These are phyloP conservation scores for Eucalyptus microcorys DNA, from an alignment of 345 rosid genomes.

Conservation along the genomic window DNA sequence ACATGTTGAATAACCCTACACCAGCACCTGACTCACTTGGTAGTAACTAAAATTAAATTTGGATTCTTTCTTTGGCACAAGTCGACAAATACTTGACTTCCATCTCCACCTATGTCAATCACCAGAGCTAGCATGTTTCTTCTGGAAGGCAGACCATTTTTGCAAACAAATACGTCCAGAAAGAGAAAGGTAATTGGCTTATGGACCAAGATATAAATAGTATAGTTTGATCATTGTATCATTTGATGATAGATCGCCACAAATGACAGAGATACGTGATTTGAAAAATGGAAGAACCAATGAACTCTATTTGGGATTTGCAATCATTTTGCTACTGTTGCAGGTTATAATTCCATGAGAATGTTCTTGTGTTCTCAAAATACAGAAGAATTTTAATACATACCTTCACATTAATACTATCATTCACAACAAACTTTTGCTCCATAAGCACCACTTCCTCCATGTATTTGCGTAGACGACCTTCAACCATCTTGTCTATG, in stretches of 20 bases:
- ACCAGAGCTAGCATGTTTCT: not conserved
- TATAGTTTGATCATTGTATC: not conserved
- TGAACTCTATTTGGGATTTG: not conserved
- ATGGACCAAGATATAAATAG: not conserved
- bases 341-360: not conserved
- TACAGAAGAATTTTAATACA: not conserved
- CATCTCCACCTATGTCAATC: not conserved
- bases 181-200: not conserved
- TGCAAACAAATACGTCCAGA: not conserved
- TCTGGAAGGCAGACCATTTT: not conserved
- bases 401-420: constrained; percentile 64
- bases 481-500: constrained; percentile 93
- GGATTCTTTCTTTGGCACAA: not conserved
- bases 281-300: not conserved
- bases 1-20: not conserved
- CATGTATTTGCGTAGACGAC: constrained; percentile 83
- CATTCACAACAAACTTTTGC: constrained; percentile 80
- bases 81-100: not conserved
- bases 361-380: not conserved
- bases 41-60: not conserved
- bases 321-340: not conserved
- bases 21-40: not conserved
- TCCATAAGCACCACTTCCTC: constrained; percentile 92
- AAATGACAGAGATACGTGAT: not conserved
- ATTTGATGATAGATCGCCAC: not conserved